A percentile compares a stretch with the other conserved stretches of the same genome.
Evolutionary conservation across 2,329 filamentous ascomycete species (phyloP).

Genomic region (Cladosporium austrohemisphaericum): DNA sequence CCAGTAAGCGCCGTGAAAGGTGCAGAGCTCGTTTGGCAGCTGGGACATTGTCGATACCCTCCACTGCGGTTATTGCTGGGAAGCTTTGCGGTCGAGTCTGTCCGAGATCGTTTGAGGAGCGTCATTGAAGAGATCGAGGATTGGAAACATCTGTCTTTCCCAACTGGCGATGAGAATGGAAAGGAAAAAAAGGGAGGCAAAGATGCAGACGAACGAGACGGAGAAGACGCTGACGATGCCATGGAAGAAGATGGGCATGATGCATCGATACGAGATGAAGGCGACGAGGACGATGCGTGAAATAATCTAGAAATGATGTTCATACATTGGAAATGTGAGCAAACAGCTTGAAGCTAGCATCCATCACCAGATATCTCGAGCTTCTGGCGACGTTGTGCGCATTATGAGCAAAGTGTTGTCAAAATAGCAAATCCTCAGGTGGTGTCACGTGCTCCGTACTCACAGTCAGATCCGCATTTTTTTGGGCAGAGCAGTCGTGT

Average conservation of each 20-base stretch:
- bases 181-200: conserved; percentile 23
- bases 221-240: conserved; percentile 23
- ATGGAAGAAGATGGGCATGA: conserved; percentile 22
- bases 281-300: conserved; percentile 12
- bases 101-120: conserved; percentile 79
- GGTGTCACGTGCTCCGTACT: no score
- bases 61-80: conserved; percentile 82
- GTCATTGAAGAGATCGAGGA: conserved; percentile 75
- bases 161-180: conserved; percentile 28
- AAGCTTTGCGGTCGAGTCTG: conserved; percentile 93
- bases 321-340: neutral
- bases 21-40: conserved; percentile 86
- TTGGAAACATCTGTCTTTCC: conserved; percentile 39
- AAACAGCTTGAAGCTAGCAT: no score
- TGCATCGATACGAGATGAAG: conserved; percentile 12
- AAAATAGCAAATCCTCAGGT: no score
- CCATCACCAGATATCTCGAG: no score
- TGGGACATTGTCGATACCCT: conserved; percentile 92
- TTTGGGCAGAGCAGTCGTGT: neutral
- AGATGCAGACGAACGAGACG: conserved; percentile 20
- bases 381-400: no score
- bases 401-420: no score
- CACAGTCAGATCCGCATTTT: neutral
- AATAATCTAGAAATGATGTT: no score
- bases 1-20: conserved; percentile 91